Base-by-base conservation (phyloP, 768 basidiomycete species). In the Podaxis carcinomalis region DNA sequence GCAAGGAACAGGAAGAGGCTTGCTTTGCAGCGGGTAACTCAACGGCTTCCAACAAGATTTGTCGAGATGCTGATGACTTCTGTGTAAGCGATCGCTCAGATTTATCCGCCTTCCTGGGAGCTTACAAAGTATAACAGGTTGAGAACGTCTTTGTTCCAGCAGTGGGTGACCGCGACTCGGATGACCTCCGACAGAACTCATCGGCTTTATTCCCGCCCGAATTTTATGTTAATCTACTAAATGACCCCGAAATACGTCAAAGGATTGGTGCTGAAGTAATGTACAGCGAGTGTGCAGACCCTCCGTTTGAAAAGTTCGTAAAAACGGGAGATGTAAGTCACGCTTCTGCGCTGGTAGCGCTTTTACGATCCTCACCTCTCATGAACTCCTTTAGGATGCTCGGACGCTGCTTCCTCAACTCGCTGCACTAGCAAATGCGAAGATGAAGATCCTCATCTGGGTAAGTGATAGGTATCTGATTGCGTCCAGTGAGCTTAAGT, bases 101-200 rank as follows among this genome's bases (percentile, higher is more conserved):
- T 4, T 21, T 3, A 27, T 49, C 25, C 27, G 9, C 13, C 1
- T 27, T 51, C 35, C n/a, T 13, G 10, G 19, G 35, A 51, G 13
- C 40, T 46, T 5, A n/a, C 35, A 6, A 44, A 21, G 19, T 52
- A 39, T 56, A 60, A 50, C 57, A 85, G 84, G 57, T 70, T 35
- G 69, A 78, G 0, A 75, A 85, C 19, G 73, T 87, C 11, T 80
- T 80, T 61, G 9, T 67, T 1, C 83, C 83, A 0, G 82, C 83
- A 1, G 73, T 86, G 4, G 83, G 82, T 0, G 66, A 83, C 65
- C 74, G 77, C 10, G 85, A 89, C 62, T 64, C 76, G 0, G 70
- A 87, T 61, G 87, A 89, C 65, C 71, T 89, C 46, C 74, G 84
- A 21, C 86, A 87, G 69, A 84, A 80, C 42, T 72, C 78, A 1